Conservation (phyloP, 2,329 filamentous ascomycete genomes). For the Arthrocladium fulminans region DNA sequence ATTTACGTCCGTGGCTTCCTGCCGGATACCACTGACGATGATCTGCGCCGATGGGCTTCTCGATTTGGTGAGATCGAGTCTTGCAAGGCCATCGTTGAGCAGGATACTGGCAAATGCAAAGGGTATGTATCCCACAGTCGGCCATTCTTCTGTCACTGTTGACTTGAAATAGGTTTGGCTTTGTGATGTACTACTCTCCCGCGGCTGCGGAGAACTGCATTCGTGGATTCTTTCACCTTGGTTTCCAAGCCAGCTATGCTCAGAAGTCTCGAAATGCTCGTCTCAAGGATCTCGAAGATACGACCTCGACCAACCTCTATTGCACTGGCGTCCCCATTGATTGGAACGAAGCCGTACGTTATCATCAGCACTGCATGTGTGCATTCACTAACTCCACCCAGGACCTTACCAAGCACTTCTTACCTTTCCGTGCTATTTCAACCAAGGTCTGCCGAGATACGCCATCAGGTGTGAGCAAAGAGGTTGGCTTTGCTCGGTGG, state of each 20-base stretch:
- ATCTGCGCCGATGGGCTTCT: conserved; percentile 69
- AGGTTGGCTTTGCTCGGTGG: conserved; percentile 94
- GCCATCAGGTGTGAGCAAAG: conserved; percentile 78
- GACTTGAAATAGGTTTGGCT: conserved; percentile 65
- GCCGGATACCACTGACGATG: conserved; percentile 87
- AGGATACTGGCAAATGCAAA: conserved; percentile 87
- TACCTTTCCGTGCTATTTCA: conserved; percentile 61
- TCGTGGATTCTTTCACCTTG: conserved; percentile 83
- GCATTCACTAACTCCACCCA: conserved; percentile 38
- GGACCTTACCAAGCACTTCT: conserved; percentile 59
- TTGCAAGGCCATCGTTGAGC: conserved; percentile 97
- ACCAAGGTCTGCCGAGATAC: conserved; percentile 90
- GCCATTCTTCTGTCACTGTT: conserved; percentile 21
- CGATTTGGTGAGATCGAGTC: conserved; percentile 92
- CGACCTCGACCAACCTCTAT: conserved; percentile 86
- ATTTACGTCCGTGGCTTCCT: conserved; percentile 96
- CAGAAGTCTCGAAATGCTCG: conserved; percentile 98
- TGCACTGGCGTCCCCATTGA: conserved; percentile 92
- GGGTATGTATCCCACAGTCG: conserved; percentile 52
- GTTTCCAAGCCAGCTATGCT: conserved; percentile 96
- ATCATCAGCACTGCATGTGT: background rate
- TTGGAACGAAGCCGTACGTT: conserved; percentile 76
- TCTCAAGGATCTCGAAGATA: conserved; percentile 90
- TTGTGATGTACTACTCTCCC: conserved; percentile 86
- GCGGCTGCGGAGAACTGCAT: conserved; percentile 92